A percentile compares a stretch with the other conserved stretches of the same genome.
Evolutionary conservation across 345 rosid genomes (phyloP).

Genomic region (Linum trigynum): DNA sequence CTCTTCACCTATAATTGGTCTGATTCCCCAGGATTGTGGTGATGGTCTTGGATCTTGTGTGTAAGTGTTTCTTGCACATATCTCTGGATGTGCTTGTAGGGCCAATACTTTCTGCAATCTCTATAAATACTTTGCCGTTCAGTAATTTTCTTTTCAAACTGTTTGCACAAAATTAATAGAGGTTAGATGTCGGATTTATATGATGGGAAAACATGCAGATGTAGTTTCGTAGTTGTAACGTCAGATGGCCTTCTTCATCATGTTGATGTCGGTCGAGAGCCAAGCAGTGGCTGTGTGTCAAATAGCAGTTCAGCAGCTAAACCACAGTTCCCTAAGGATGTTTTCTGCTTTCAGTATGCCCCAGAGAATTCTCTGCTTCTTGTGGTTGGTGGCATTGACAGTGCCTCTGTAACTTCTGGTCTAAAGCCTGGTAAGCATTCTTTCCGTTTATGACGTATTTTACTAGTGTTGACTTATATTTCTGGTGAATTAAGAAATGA

Average conservation of each 20-base stretch:
- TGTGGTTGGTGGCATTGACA: conserved; percentile 42
- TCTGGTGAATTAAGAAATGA: neutral
- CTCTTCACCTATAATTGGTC: conserved; percentile 53
- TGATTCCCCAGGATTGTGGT: conserved; percentile 41
- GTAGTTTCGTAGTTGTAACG: conserved; percentile 53
- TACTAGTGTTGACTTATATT: neutral
- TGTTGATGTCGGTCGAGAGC: conserved; percentile 61
- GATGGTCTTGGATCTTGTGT: conserved; percentile 44
- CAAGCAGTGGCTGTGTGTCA: conserved; percentile 41
- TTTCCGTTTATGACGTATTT: conserved; percentile 10
- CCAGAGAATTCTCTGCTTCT: conserved; percentile 51
- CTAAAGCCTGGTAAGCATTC: conserved; percentile 50
- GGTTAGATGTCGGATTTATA: conserved; percentile 11
- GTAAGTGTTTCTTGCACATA: conserved; percentile 32
- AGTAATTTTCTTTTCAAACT: neutral
- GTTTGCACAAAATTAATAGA: conserved; percentile 3
- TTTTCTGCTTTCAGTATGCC: conserved; percentile 66
- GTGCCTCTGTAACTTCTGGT: conserved; percentile 26
- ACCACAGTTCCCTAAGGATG: conserved; percentile 52
- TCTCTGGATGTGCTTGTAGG: neutral
- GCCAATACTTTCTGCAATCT: neutral
- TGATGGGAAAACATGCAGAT: conserved; percentile 40
- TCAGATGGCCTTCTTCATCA: conserved; percentile 64
- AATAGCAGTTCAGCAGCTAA: conserved; percentile 28
- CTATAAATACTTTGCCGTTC: too few relatives aligned